These are phyloP conservation scores for Crithidia brevicula DNA, from an alignment of 208 protist genomes.

Conservation along the genomic window DNA sequence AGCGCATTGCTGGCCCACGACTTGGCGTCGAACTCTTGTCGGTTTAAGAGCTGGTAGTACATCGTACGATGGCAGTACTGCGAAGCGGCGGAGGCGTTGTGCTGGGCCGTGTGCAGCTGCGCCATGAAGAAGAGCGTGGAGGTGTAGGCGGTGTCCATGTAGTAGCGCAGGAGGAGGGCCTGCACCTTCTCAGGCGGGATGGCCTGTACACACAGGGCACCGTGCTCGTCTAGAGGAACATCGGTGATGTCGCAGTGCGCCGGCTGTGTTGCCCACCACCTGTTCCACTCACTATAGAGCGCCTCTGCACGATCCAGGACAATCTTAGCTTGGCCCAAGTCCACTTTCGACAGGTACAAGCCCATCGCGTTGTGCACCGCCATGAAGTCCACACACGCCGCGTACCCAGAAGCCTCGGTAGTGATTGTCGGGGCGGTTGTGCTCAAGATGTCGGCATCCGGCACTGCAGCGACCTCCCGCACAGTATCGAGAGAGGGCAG, in stretches of 20 bases:
- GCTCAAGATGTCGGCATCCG: constrained; percentile 51
- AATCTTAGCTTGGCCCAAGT: constrained; percentile 42
- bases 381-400: constrained; percentile 63
- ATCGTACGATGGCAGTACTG: constrained; percentile 89
- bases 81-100: constrained; percentile 54
- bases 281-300: constrained; percentile 65
- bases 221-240: constrained; percentile 50
- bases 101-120: constrained; percentile 68
- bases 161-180: constrained; percentile 44
- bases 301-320: constrained; percentile 68
- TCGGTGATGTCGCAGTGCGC: constrained; percentile 41
- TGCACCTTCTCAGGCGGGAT: constrained; percentile 10
- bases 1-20: constrained; percentile 89
- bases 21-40: constrained; percentile 75
- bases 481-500: constrained; percentile 19
- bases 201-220: constrained; percentile 39
- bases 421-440: background rate
- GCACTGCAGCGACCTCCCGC: constrained; percentile 24
- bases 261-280: constrained; percentile 41
- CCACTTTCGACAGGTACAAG: constrained; percentile 65
- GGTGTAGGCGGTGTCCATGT: constrained; percentile 82
- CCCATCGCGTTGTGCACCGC: constrained; percentile 75
- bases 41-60: constrained; percentile 79
- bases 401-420: constrained; percentile 26
- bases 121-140: constrained; percentile 89